Conservation (phyloP, 148 eudicot genomes). For the Diospyros lotus region DNA sequence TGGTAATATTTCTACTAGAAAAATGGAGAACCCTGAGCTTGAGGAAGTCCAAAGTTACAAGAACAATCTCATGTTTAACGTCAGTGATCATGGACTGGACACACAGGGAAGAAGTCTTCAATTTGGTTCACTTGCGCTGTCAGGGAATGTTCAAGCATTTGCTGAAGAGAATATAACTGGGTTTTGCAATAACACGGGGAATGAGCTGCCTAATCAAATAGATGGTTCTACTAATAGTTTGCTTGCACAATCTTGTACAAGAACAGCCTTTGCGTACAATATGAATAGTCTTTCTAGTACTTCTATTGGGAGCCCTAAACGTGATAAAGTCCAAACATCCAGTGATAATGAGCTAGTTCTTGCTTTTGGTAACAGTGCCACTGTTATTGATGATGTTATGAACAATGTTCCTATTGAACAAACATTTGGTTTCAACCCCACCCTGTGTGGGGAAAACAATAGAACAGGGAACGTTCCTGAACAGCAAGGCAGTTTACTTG, state of each 20-base stretch:
- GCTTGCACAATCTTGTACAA: constrained; percentile 29
- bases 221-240: constrained; percentile 32
- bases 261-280: constrained; percentile 29
- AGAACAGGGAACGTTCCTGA: constrained; percentile 36
- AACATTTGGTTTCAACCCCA: constrained; percentile 37
- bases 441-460: constrained; percentile 33
- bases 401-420: constrained; percentile 41
- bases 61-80: constrained; percentile 23
- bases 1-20: constrained; percentile 22
- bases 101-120: constrained; percentile 27
- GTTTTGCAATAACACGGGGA: constrained; percentile 29
- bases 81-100: constrained; percentile 22
- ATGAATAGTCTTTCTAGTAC: constrained; percentile 29
- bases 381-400: constrained; percentile 33
- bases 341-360: constrained; percentile 39
- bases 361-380: constrained; percentile 42
- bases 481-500: constrained; percentile 44
- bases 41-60: constrained; percentile 29
- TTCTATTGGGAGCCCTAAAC: constrained; percentile 37
- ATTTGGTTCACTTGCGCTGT: constrained; percentile 29
- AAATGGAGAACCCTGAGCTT: constrained; percentile 32
- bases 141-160: constrained; percentile 32
- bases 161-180: constrained; percentile 32
- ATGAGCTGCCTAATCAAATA: constrained; percentile 30
- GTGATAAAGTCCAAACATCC: constrained; percentile 32